Percentiles rank a stretch among this genome's conserved stretches.
Evolutionary conservation across 441 rosid species (phyloP).

Genomic region (Aleurites moluccanus): DNA sequence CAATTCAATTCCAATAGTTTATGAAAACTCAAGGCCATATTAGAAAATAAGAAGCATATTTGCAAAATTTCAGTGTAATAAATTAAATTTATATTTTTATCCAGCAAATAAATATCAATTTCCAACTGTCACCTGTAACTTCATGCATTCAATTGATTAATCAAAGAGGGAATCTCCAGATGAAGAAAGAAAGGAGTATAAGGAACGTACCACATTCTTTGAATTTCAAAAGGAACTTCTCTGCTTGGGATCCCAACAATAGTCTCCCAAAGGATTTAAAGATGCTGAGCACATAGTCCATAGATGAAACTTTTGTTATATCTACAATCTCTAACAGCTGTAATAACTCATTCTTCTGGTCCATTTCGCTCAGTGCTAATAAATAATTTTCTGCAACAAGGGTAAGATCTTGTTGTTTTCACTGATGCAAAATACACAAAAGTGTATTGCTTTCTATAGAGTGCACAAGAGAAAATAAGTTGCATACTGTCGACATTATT

Average conservation of each 20-base stretch:
- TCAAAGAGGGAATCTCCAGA: constrained; percentile 3
- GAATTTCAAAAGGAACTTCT: constrained; percentile 54
- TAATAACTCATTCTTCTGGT: constrained; percentile 48
- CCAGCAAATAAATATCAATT: constrained; percentile 1
- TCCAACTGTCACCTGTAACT: not conserved
- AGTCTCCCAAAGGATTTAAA: constrained; percentile 69
- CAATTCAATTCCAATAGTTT: not conserved
- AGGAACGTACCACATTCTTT: constrained; percentile 48
- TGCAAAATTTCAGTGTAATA: not conserved
- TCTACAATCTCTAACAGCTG: constrained; percentile 60
- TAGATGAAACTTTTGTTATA: constrained; percentile 55
- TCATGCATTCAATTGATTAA: constrained; percentile 7
- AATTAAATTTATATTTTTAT: not conserved
- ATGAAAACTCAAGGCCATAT: not conserved
- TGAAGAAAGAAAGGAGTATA: constrained; percentile 20
- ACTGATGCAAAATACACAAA: constrained; percentile 1
- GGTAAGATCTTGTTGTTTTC: constrained; percentile 7
- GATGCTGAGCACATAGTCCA: constrained; percentile 38
- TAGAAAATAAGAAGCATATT: not conserved
- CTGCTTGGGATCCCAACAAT: constrained; percentile 47
- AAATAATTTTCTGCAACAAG: constrained; percentile 65
- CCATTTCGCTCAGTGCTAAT: constrained; percentile 69
- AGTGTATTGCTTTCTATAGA: not conserved
- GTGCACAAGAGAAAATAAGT: not conserved
- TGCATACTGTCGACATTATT: no score